Evolutionary conservation across 2,329 filamentous ascomycete genomes (phyloP).

Genomic region (Hypoxylon sp.): DNA sequence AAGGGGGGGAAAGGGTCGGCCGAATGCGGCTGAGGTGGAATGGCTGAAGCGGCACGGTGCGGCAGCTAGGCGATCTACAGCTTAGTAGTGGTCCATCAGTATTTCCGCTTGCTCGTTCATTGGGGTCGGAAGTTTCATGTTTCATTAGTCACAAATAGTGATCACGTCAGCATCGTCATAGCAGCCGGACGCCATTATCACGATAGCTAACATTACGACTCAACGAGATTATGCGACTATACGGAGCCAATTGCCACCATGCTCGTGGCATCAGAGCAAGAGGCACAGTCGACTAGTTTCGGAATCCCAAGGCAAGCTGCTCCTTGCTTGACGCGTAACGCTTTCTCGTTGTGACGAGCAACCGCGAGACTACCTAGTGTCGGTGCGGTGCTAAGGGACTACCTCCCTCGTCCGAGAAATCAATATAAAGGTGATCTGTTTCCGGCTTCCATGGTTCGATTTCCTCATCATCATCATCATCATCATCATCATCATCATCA

Average conservation of each 20-base stretch:
- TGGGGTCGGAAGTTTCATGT: not conserved
- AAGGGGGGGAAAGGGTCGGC: not conserved
- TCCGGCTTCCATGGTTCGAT: slow-evolving; percentile 8
- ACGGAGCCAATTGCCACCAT: not conserved
- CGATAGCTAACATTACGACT: slow-evolving; percentile 23
- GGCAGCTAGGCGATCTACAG: not conserved
- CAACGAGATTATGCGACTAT: not conserved
- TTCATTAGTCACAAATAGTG: not conserved
- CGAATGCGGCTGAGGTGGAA: not conserved
- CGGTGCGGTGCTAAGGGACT: slow-evolving; percentile 1
- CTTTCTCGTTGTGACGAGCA: slow-evolving; percentile 10
- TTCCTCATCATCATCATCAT: slow-evolving; percentile 23
- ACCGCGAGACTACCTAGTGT: not conserved
- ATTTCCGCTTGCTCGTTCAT: not conserved
- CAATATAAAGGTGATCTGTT: slow-evolving; percentile 17
- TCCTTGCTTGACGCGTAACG: slow-evolving; percentile 13
- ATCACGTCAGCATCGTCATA: slow-evolving; percentile 14
- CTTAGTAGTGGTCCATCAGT: not conserved
- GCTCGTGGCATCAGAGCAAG: slow-evolving; percentile 7
- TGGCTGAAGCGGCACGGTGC: not conserved
- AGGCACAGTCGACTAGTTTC: slow-evolving; percentile 5
- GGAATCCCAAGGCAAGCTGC: slow-evolving; percentile 3
- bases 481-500: slow-evolving; percentile 19
- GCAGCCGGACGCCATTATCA: slow-evolving; percentile 3
- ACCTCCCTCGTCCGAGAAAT: slow-evolving; percentile 2